Conservation (phyloP, 2,329 filamentous ascomycete species). For the Paecilomyces dactylethromorphus region DNA sequence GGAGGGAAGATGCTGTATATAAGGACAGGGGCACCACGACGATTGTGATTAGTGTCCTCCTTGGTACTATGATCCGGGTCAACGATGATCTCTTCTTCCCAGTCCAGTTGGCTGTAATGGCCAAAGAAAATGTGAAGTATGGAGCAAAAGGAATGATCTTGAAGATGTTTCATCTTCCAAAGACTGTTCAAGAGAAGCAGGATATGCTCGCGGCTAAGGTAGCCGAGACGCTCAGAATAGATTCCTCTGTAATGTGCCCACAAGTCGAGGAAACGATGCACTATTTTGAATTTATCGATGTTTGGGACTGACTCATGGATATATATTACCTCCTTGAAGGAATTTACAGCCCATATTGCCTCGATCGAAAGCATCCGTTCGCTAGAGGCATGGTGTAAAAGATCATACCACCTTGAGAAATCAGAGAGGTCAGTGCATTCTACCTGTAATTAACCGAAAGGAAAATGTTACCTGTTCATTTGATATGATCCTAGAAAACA, state of each 20-base stretch:
- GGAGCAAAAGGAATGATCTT: constrained; percentile 34
- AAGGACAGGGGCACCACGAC: not conserved
- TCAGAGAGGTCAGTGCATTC: constrained; percentile 19
- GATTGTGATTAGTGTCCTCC: not conserved
- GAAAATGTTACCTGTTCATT: not conserved
- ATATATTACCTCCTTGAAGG: constrained; percentile 56
- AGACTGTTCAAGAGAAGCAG: constrained; percentile 55
- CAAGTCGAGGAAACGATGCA: constrained; percentile 54
- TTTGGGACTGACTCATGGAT: constrained; percentile 56
- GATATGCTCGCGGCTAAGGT: constrained; percentile 60
- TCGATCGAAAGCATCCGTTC: constrained; percentile 51
- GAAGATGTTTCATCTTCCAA: constrained; percentile 47
- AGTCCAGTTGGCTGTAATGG: not conserved
- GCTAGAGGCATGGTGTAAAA: constrained; percentile 39
- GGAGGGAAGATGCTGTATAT: not conserved
- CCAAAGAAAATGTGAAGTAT: constrained; percentile 47
- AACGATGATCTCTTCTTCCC: not conserved
- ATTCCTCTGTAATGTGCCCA: constrained; percentile 59
- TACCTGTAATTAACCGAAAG: not conserved
- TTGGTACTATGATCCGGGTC: not conserved
- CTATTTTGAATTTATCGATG: constrained; percentile 50
- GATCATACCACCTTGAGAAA: constrained; percentile 26
- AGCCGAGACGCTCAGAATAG: constrained; percentile 60
- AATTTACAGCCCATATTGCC: constrained; percentile 57
- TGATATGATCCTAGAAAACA: not conserved